These are phyloP conservation scores for Huntiella moniliformis DNA, from an alignment of 2,329 filamentous ascomycete genomes.

Conservation along the genomic window DNA sequence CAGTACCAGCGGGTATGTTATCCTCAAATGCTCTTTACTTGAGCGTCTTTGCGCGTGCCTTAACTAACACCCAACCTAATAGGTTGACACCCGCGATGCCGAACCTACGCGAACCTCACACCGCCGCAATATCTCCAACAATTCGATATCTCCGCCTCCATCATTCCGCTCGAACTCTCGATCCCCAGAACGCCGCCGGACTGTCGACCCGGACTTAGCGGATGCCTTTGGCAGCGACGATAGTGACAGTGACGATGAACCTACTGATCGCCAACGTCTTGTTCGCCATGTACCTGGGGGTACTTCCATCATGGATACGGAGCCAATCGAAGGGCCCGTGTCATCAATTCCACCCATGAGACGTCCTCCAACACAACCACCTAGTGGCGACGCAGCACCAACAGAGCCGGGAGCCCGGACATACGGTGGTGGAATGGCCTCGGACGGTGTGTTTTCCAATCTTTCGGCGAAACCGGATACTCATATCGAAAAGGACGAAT, in stretches of 20 bases:
- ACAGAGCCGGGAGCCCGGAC: constrained; percentile 19
- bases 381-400: neutral
- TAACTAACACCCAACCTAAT: constrained; percentile 1
- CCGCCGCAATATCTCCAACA: constrained; percentile 19
- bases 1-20: constrained; percentile 9
- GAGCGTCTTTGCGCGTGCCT: neutral
- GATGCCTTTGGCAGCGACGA: constrained; percentile 81
- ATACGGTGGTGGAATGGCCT: constrained; percentile 57
- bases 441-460: constrained; percentile 93
- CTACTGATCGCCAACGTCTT: constrained; percentile 69
- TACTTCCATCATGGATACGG: constrained; percentile 9
- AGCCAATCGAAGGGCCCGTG: constrained; percentile 13
- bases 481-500: constrained; percentile 59
- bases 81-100: constrained; percentile 39
- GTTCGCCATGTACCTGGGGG: constrained; percentile 37
- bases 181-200: constrained; percentile 25
- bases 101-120: constrained; percentile 22
- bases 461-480: constrained; percentile 75
- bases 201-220: constrained; percentile 62
- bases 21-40: neutral
- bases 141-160: constrained; percentile 45
- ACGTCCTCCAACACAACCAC: neutral
- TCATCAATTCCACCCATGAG: constrained; percentile 1
- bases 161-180: constrained; percentile 79
- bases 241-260: constrained; percentile 28